Evolutionary conservation across 2,329 filamentous ascomycete species (phyloP), one percentile per base, ranked within the genome.

Genomic region (Lachnellula arida): DNA sequence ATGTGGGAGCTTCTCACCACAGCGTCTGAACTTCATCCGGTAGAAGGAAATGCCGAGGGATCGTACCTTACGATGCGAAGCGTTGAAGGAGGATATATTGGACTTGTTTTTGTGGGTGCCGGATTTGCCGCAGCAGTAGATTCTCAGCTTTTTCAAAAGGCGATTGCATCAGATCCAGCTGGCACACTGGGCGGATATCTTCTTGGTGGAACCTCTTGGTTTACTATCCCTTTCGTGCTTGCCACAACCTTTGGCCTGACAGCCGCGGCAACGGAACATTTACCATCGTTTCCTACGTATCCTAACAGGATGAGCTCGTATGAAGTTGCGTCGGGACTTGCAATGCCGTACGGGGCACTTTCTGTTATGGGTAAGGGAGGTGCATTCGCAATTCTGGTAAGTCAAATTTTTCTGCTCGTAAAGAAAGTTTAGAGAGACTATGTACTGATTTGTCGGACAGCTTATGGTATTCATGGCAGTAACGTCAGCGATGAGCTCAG

Each of bases 11-110:
- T 87, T 0, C 76, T 95, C 2, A 79, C 85, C 0, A 75, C 83
- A 42, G 88, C 88, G 0, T 80, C 87, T 0, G 71, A 78, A 6
- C 70, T 72, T 3, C 87, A 92, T 62, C 90, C 90, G 0, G 86
- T 94, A 1, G 80, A 81, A 0, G 90, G 91, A 14, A 95, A 95
- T 69, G 80, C 84, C 0, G 79, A 84, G 8, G 90, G 90, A 11
- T 89, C 86, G 64, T 95, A 95, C 63, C 74, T 95, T 11, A 95
- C 90, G 0, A 94, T 95, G 89, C 77, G 81, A 51, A 89, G 85
- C 2, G 81, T 81, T 58, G 85, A 92, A 64, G 90, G 90, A 5
- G 88, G 88, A 25, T 90, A 90, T 72, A 92, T 91, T 57, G 86
- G 78, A 46, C 64, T 67, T 32, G 88, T 93, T 8, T 93, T 93